These are phyloP conservation scores for Fraxinus albicans DNA, from an alignment of 305 asterid genomes.

Conservation along the genomic window DNA sequence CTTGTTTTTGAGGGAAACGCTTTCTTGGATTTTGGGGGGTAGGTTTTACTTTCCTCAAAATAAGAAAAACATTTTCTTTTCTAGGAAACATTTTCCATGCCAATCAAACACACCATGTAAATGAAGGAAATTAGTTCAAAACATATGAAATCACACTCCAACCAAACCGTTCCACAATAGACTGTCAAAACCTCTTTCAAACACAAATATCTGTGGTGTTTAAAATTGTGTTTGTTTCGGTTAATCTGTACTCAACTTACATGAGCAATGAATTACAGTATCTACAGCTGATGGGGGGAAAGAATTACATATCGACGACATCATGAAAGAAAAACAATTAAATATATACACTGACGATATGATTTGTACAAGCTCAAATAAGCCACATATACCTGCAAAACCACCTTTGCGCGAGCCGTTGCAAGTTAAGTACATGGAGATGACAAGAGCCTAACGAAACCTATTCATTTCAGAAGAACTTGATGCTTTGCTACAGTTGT, in stretches of 20 bases:
- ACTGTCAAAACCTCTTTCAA: background rate
- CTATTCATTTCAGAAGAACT: slow-evolving; percentile 32
- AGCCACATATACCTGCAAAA: slow-evolving; percentile 28
- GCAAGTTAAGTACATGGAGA: slow-evolving; percentile 43
- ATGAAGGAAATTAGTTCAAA: background rate
- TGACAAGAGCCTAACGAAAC: slow-evolving; percentile 30
- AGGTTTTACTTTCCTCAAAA: too few species aligned
- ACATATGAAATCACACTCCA: background rate
- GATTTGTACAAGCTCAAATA: slow-evolving; percentile 54
- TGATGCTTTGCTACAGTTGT: slow-evolving; percentile 29
- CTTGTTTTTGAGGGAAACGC: too few species aligned
- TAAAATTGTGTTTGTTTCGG: background rate
- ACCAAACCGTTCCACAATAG: background rate
- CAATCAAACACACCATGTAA: background rate
- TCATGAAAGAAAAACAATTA: slow-evolving; percentile 26
- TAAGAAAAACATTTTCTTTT: too few species aligned
- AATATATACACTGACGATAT: slow-evolving; percentile 49
- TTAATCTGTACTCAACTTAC: slow-evolving; percentile 10
- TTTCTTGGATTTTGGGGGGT: too few species aligned
- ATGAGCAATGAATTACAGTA: slow-evolving; percentile 37
- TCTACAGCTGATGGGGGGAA: slow-evolving; percentile 39
- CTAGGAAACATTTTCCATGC: background rate
- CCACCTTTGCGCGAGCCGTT: slow-evolving; percentile 41
- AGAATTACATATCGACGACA: slow-evolving; percentile 46
- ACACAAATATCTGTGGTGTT: background rate